Evolutionary conservation across 805 yeast genomes (phyloP), one percentile per base, ranked within the genome.

Genomic region (Schwanniomyces polymorphus): DNA sequence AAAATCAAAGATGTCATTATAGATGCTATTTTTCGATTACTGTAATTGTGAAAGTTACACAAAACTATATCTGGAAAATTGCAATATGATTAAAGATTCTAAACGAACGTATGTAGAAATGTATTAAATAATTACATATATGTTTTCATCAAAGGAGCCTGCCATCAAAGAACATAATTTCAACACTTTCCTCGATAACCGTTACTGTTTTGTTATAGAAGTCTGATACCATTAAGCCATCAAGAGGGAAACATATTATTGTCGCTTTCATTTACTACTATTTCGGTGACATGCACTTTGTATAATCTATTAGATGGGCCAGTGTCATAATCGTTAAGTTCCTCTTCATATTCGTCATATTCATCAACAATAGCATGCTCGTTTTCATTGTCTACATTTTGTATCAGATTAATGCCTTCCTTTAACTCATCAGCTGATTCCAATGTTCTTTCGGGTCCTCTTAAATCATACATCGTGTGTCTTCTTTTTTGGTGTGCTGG

Each of bases 241-340:
- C 27, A 37, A 7, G 43, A 18, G 14, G 69, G 68, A 38, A 61
- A 65, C 8, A 64, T 56, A 42, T 59, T 64, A 25, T 54, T 54
- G 37, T 70, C 76, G 37, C 57, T 54, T 33, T 70, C 76, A 47
- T 67, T 58, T 23, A 73, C 65, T 10, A 67, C 50, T 7, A 73
- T 71, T 26, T 73, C 78, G 5, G 75, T 70, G 25, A 73, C 78
- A 31, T 65, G 70, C 11, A 73, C 75, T 48, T 62, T 67, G 55
- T 71, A 65, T 31, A 58, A 48, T 42, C 61, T 41, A 42, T 54
- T 59, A 33, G 59, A 49, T 9, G 61, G 51, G 28, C 58, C 63
- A 23, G 57, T 63, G 10, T 56, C 59, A 48, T 63, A 58, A 26
- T 52, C 59, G 28, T 40, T 47, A 38, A 52, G 50, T 8, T 57